phyloP scores from a whole-genome alignment of 83 land plant genomes.

The Diphasiastrum complanatum region DNA sequence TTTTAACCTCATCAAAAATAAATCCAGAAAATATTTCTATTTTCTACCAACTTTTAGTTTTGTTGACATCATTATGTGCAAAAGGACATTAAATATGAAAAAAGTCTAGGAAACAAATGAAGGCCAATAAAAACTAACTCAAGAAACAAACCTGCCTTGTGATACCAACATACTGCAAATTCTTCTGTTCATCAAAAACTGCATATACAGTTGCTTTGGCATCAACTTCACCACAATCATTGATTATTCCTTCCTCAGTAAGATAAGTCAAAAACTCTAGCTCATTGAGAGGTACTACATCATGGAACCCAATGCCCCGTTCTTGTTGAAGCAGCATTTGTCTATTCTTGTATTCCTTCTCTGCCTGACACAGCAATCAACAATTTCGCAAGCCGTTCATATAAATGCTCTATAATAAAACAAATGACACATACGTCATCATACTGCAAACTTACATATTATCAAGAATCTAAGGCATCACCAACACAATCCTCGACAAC shows the following conservation, averaged over 20 bases:
- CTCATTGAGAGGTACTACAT: constrained; percentile 18
- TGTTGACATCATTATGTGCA: no score
- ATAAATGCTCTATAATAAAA: no score
- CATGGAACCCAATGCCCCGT: constrained; percentile 7
- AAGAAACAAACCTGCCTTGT: constrained; percentile 60
- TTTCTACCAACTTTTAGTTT: no score
- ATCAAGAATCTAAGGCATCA: no score
- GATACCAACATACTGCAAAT: constrained; percentile 42
- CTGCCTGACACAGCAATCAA: constrained; percentile 23
- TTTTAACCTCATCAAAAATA: no score
- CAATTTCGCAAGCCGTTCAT: background rate
- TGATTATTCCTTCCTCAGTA: constrained; percentile 37
- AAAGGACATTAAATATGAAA: no score
- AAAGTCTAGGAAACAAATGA: no score
- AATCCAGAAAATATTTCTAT: no score
- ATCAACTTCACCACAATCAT: constrained; percentile 28
- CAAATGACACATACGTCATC: no score
- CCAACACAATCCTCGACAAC: no score
- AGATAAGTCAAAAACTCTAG: constrained; percentile 35
- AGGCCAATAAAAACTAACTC: no score
- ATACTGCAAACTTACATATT: no score
- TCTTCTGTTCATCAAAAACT: constrained; percentile 35
- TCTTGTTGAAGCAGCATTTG: constrained; percentile 30
- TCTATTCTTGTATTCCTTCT: constrained; percentile 41
- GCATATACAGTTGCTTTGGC: constrained; percentile 49